Evolutionary conservation across 2,329 filamentous ascomycete species (phyloP), one percentile per base, ranked within the genome.

Genomic region (Talaromyces sp.): DNA sequence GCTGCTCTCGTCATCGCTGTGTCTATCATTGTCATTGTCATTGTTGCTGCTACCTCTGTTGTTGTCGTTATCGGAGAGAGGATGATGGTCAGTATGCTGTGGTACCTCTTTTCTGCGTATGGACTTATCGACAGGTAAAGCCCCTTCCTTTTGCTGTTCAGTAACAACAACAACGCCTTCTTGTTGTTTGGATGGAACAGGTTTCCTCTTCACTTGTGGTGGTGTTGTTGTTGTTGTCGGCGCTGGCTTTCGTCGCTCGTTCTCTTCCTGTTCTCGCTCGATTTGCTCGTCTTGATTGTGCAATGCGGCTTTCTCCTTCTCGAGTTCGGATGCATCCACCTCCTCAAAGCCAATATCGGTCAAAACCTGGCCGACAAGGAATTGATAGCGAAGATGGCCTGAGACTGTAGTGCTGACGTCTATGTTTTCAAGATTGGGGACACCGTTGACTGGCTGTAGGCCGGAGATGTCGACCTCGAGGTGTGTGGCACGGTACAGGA

Each of bases 381-480:
- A 83, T 59, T 86, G 83, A 69, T 92, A 92, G 63, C 85, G 80
- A 60, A 89, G 72, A 72, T 93, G 89, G 15, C 86, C 87, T 62
- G 78, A 84, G 54, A 89, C 81, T 62, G 85, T 78, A 56, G 85
- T 80, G 61, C 82, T 86, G 25, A 86, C 82, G 62, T 89, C 79
- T 55, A 88, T 76, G 64, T 89, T 91, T 69, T 91, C 87, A 5
- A 80, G 69, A 0, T 73, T 73, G 0, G 69, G 63, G 2, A 78
- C 68, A 13, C 68, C 82, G 58, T 84, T 74, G 22, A 95, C 83
- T 33, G 84, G 80, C 69, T 96, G 89, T 1, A 97, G 77, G 0
- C 92, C 93, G 0, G 91, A 91, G 41, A 96, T 84, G 3, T 92
- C 92, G 40, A 89, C 81, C 63, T 94, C 88, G 28, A 96, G 82